A percentile compares a stretch with the other conserved stretches of the same genome.
phyloP scores from a whole-genome alignment of 2,329 filamentous ascomycete genomes.

The Bipolaris gigantea region DNA sequence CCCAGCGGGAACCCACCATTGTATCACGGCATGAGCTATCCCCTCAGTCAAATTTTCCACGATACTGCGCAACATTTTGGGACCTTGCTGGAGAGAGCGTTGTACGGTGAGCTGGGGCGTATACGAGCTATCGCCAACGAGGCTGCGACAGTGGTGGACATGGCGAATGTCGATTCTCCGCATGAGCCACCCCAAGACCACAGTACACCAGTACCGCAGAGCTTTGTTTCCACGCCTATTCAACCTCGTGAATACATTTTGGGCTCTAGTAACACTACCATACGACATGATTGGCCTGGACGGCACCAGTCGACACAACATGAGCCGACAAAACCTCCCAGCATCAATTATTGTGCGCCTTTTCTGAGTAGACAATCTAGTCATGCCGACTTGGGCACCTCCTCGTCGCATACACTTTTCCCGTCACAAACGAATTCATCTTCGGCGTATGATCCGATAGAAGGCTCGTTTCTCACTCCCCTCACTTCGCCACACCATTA shows the following conservation, averaged over 20 bases:
- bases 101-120: background rate
- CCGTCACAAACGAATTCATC: background rate
- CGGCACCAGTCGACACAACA: background rate
- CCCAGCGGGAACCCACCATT: background rate
- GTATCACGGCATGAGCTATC: background rate
- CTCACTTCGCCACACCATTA: background rate
- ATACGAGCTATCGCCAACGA: background rate
- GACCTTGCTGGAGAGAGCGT: too few relatives aligned
- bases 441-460: background rate
- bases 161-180: too few relatives aligned
- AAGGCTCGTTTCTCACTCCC: background rate
- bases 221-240: background rate
- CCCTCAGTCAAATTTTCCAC: background rate
- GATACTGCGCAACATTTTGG: background rate
- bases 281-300: background rate
- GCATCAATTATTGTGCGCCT: background rate
- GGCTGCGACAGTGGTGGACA: background rate
- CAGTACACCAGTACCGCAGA: background rate
- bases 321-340: background rate
- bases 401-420: slow-evolving; percentile 1
- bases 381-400: background rate
- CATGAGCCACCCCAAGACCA: background rate
- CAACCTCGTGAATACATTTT: background rate
- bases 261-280: background rate
- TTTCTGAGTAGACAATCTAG: slow-evolving; percentile 9